Percentiles rank a stretch among this genome's conserved stretches.
Conservation (phyloP, 768 basidiomycete species). For the Tephrocybe rancida region DNA sequence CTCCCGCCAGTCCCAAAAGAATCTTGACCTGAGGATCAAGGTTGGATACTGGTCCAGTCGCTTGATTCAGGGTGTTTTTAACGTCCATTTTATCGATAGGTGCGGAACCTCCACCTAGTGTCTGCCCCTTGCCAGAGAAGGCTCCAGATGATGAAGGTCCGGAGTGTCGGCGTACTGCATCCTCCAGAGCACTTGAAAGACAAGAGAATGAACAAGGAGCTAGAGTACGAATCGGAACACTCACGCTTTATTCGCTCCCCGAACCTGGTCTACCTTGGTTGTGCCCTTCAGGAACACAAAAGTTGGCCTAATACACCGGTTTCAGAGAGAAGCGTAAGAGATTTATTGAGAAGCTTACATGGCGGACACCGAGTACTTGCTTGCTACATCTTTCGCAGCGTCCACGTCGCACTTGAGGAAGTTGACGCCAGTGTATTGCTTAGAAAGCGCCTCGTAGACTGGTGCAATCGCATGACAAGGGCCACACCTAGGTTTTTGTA, state of each 20-base stretch:
- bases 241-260: conserved; percentile 70
- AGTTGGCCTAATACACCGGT: conserved; percentile 63
- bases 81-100: conserved; percentile 35
- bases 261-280: conserved; percentile 69
- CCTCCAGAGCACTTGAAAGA: conserved; percentile 57
- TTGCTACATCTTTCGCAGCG: conserved; percentile 67
- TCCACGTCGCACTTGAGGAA: conserved; percentile 88
- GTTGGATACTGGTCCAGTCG: conserved; percentile 40
- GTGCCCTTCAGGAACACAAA: conserved; percentile 76
- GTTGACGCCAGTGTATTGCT: conserved; percentile 68
- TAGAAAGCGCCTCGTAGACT: conserved; percentile 67
- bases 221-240: conserved; percentile 16
- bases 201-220: conserved; percentile 1
- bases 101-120: conserved; percentile 56
- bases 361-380: conserved; percentile 62
- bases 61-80: conserved; percentile 32
- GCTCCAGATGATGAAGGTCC: conserved; percentile 39
- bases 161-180: conserved; percentile 56
- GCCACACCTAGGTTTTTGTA: conserved; percentile 63
- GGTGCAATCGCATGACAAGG: conserved; percentile 88
- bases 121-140: conserved; percentile 77
- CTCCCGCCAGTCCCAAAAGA: conserved; percentile 59
- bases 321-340: background rate
- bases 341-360: conserved; percentile 52
- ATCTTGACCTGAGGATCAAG: conserved; percentile 72